phyloP scores from a whole-genome alignment of 305 asterid genomes.

The Fraxinus greggii region DNA sequence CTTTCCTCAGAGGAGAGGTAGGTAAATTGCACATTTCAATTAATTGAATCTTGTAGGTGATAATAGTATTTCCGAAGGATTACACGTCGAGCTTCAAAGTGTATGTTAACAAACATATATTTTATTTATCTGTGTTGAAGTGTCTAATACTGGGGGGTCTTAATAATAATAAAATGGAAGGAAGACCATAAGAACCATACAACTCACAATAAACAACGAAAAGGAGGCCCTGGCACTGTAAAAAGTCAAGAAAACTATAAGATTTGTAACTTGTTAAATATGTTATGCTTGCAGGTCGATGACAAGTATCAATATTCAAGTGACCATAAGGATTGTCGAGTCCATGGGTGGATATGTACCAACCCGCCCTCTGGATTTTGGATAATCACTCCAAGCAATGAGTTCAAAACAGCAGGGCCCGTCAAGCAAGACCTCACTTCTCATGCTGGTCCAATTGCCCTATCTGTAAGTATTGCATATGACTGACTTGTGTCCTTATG shows the following conservation, averaged over 20 bases:
- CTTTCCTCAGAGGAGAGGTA: slow-evolving; percentile 74
- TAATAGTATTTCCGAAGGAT: neutral
- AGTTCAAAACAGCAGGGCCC: slow-evolving; percentile 78
- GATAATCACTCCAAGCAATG: slow-evolving; percentile 81
- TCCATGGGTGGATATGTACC: slow-evolving; percentile 76
- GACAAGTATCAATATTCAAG: slow-evolving; percentile 84
- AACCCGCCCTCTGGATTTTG: slow-evolving; percentile 68
- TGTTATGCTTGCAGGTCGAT: slow-evolving; percentile 51
- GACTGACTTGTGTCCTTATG: neutral
- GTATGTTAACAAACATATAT: neutral
- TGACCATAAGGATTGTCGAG: slow-evolving; percentile 62
- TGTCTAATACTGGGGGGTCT: neutral
- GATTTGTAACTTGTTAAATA: neutral
- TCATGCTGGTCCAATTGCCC: slow-evolving; percentile 70
- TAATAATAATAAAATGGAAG: neutral
- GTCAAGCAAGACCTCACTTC: slow-evolving; percentile 87
- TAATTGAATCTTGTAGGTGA: neutral
- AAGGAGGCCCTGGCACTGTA: neutral
- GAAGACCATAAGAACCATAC: neutral
- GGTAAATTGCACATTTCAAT: neutral
- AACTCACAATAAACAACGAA: neutral
- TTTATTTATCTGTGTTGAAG: neutral
- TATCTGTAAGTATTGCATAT: slow-evolving; percentile 49
- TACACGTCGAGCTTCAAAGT: neutral
- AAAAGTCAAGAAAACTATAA: neutral